Evolutionary conservation across 352 stramenopile species (phyloP).

Genomic region (Globisporangium camurandrum): DNA sequence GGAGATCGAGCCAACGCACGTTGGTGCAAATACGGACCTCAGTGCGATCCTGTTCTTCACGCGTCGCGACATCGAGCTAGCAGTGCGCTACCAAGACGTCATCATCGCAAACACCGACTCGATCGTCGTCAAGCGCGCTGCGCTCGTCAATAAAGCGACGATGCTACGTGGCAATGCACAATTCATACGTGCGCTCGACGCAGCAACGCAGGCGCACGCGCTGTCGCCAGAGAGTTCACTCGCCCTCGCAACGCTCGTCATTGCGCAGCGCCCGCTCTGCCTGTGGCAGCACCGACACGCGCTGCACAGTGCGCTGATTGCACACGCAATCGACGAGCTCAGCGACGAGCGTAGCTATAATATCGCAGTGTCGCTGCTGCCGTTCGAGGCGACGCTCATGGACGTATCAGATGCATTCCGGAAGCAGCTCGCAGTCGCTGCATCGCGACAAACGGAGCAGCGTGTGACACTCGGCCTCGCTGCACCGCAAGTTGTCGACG

Average conservation of each 20-base stretch:
- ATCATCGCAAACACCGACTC: slow-evolving; percentile 20
- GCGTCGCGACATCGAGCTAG: slow-evolving; percentile 24
- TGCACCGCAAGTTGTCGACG: slow-evolving; percentile 1
- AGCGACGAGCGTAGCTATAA: background rate
- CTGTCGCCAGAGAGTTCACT: slow-evolving; percentile 20
- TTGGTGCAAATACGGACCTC: slow-evolving; percentile 34
- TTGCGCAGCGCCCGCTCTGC: slow-evolving; percentile 44
- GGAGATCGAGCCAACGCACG: slow-evolving; percentile 29
- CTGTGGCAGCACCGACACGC: slow-evolving; percentile 43
- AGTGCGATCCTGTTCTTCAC: slow-evolving; percentile 8
- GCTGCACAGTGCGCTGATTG: slow-evolving; percentile 36
- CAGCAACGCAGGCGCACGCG: slow-evolving; percentile 19
- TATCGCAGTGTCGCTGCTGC: slow-evolving; percentile 29
- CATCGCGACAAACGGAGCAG: slow-evolving; percentile 28
- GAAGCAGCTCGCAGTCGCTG: slow-evolving; percentile 30
- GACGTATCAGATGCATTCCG: slow-evolving; percentile 38
- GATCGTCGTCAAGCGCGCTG: slow-evolving; percentile 12
- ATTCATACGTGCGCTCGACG: slow-evolving; percentile 33
- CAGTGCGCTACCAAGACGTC: slow-evolving; percentile 36
- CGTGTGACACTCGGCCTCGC: slow-evolving; percentile 23
- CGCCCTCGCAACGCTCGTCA: slow-evolving; percentile 43
- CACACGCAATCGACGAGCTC: slow-evolving; percentile 17
- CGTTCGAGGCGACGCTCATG: slow-evolving; percentile 70
- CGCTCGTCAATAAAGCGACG: slow-evolving; percentile 68
- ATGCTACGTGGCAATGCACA: slow-evolving; percentile 49